Evolutionary conservation across 805 yeast species (phyloP).

Genomic region (Debaryomyces castellii): DNA sequence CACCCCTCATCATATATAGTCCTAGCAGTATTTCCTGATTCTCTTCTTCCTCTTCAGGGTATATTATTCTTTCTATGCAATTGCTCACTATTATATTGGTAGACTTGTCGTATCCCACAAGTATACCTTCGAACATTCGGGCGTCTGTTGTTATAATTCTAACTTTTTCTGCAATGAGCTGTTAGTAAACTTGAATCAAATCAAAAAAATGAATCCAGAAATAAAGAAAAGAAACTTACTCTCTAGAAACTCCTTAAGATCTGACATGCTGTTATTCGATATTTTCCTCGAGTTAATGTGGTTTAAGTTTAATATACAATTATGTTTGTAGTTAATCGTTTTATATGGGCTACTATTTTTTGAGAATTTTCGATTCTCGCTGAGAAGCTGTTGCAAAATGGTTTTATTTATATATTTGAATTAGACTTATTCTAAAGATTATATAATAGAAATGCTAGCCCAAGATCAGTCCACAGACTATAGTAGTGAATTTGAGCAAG

Average conservation of each 20-base stretch:
- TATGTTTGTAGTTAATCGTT: not conserved
- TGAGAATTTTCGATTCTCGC: slow-evolving; percentile 1
- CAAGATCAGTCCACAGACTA: slow-evolving; percentile 18
- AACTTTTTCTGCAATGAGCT: slow-evolving; percentile 28
- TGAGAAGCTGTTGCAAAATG: not conserved
- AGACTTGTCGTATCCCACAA: slow-evolving; percentile 62
- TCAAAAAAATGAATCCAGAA: not conserved
- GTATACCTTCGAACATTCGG: slow-evolving; percentile 41
- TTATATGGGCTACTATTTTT: not conserved
- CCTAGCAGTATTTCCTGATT: slow-evolving; percentile 47
- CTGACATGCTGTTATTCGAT: slow-evolving; percentile 21
- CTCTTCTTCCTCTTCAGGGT: slow-evolving; percentile 35
- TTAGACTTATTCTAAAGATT: not conserved
- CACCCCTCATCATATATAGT: slow-evolving; percentile 56
- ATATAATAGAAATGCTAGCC: not conserved
- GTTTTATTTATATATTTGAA: not conserved
- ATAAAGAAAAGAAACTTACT: slow-evolving; percentile 24
- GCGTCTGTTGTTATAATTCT: slow-evolving; percentile 45
- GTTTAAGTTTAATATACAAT: not conserved
- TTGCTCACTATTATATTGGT: slow-evolving; percentile 58
- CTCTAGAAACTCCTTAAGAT: slow-evolving; percentile 28
- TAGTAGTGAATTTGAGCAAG: slow-evolving; percentile 18
- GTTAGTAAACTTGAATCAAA: not conserved
- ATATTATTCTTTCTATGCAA: slow-evolving; percentile 52
- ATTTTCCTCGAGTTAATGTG: not conserved